Conservation (phyloP, 2,329 filamentous ascomycete genomes). For the Leptoxyphium fumago region DNA sequence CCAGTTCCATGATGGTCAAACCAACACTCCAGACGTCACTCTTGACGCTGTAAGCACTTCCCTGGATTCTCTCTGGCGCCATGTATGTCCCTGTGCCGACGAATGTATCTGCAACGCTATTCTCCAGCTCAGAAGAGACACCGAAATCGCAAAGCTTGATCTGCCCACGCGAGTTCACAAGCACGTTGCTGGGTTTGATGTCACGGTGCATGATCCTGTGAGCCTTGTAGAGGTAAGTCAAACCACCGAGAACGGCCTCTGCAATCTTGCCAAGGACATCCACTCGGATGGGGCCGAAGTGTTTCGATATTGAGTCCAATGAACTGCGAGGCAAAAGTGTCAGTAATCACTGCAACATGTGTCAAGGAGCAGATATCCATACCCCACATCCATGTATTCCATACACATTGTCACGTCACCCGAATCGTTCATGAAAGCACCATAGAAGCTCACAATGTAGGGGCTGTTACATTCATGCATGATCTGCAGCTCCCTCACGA, state of each 20-base stretch:
- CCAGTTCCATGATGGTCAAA: conserved; percentile 87
- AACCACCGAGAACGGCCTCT: conserved; percentile 80
- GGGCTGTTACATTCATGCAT: conserved; percentile 97
- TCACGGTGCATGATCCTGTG: conserved; percentile 99
- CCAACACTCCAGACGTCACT: conserved; percentile 99
- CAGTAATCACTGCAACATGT: background rate
- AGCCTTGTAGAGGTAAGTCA: conserved; percentile 87
- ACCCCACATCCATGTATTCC: conserved; percentile 99
- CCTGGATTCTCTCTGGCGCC: conserved; percentile 95
- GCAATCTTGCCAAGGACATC: conserved; percentile 97
- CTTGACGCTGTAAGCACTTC: conserved; percentile 92
- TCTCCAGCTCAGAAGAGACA: conserved; percentile 94
- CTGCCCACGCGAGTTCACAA: conserved; percentile 83
- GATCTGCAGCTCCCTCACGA: conserved; percentile 91
- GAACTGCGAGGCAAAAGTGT: conserved; percentile 41
- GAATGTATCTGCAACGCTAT: conserved; percentile 95
- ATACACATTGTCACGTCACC: conserved; percentile 99
- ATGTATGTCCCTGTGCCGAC: conserved; percentile 98
- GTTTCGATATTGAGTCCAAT: conserved; percentile 82
- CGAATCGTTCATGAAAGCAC: conserved; percentile 88
- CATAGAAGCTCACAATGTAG: conserved; percentile 95
- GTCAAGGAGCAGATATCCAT: conserved; percentile 25
- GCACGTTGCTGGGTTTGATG: conserved; percentile 94
- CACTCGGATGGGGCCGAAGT: conserved; percentile 87
- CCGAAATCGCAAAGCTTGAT: conserved; percentile 99